Evolutionary conservation across 257 asterid genomes (phyloP).

Genomic region (Fraxinus anomala): DNA sequence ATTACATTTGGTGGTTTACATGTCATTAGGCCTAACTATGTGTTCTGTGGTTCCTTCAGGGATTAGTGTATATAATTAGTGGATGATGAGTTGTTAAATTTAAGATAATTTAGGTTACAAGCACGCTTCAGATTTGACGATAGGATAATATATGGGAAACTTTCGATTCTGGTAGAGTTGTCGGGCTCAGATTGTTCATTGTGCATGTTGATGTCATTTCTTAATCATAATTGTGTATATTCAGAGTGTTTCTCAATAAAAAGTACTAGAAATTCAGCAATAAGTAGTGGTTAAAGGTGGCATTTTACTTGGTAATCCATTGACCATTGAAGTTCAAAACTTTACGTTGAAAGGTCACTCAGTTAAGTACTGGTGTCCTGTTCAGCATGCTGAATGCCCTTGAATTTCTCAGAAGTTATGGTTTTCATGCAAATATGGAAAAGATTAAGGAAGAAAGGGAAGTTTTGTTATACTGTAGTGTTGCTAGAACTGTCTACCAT

Average conservation of each 20-base stretch:
- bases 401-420: too few relatives aligned
- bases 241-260: background rate
- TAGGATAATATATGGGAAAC: constrained; percentile 23
- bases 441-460: too few relatives aligned
- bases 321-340: too few relatives aligned
- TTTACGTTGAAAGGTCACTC: too few relatives aligned
- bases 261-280: background rate
- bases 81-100: constrained; percentile 60
- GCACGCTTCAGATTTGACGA: constrained; percentile 41
- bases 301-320: background rate
- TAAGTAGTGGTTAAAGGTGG: background rate
- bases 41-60: constrained; percentile 30
- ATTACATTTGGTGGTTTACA: constrained; percentile 54
- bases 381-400: too few relatives aligned
- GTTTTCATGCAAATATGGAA: too few relatives aligned
- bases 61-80: constrained; percentile 43
- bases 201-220: constrained; percentile 32
- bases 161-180: constrained; percentile 35
- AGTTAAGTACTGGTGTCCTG: too few relatives aligned
- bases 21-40: constrained; percentile 75
- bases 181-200: constrained; percentile 32
- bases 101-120: constrained; percentile 56
- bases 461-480: background rate
- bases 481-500: too few relatives aligned
- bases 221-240: background rate